phyloP scores from a whole-genome alignment of 2,329 filamentous ascomycete species.

The Calonectria multiphialidica region DNA sequence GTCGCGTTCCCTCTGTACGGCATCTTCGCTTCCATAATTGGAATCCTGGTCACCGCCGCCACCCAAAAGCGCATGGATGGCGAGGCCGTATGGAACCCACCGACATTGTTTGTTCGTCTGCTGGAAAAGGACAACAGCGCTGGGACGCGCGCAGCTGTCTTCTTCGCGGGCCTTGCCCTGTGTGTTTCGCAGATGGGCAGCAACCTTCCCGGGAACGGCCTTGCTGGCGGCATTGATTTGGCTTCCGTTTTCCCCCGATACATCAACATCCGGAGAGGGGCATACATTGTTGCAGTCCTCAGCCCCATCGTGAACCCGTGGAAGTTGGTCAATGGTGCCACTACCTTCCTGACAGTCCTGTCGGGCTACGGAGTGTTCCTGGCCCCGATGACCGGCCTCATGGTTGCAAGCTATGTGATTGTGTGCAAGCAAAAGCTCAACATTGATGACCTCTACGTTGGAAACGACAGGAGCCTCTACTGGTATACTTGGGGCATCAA shows the following conservation, averaged over 20 bases:
- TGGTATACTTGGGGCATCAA: conserved; percentile 56
- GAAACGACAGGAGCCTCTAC: conserved; percentile 49
- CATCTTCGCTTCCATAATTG: conserved; percentile 51
- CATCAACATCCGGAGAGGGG: conserved; percentile 54
- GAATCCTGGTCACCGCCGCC: conserved; percentile 55
- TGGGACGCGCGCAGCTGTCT: conserved; percentile 51
- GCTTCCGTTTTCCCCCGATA: conserved; percentile 51
- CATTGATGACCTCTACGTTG: conserved; percentile 50
- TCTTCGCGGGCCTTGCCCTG: conserved; percentile 53
- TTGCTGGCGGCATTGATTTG: conserved; percentile 55
- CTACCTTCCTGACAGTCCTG: conserved; percentile 51
- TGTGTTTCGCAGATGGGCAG: conserved; percentile 52
- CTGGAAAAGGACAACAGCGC: conserved; percentile 46
- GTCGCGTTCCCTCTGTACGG: conserved; percentile 52
- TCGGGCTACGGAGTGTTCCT: conserved; percentile 53
- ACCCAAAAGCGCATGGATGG: conserved; percentile 52
- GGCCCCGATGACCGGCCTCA: conserved; percentile 54
- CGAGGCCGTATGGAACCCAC: conserved; percentile 53
- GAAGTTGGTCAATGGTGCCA: conserved; percentile 52
- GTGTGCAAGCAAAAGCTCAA: conserved; percentile 50
- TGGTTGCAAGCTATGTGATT: conserved; percentile 51
- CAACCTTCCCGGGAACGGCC: conserved; percentile 52
- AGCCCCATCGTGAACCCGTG: conserved; percentile 54
- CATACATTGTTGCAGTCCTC: conserved; percentile 51
- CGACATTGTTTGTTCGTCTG: conserved; percentile 48